Conservation (phyloP, 257 asterid species). For the Solanum tacnaense region DNA sequence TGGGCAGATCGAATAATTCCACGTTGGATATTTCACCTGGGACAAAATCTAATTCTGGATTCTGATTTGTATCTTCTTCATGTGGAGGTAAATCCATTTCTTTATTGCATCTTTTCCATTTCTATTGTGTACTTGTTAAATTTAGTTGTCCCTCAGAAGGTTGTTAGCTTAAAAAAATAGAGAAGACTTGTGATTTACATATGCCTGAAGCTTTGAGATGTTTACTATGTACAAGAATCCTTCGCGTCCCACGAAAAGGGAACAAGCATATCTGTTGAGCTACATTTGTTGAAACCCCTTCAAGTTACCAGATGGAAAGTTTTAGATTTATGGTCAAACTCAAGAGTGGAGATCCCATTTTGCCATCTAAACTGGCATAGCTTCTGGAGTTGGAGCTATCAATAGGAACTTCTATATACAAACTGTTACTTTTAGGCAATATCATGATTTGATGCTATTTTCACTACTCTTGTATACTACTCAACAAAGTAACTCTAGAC, state of each 20-base stretch:
- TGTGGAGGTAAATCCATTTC: slow-evolving; percentile 35
- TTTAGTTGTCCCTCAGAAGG: background rate
- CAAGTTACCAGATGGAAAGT: background rate
- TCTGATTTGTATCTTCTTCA: slow-evolving; percentile 76
- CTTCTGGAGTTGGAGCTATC: background rate
- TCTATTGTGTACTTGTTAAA: background rate
- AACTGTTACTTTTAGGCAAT: background rate
- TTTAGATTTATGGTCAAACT: background rate
- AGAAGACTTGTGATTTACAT: background rate
- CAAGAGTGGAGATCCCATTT: background rate
- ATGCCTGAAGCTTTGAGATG: background rate
- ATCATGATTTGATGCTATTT: background rate
- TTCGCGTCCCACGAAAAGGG: background rate
- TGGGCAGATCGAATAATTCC: slow-evolving; percentile 55
- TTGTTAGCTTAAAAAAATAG: background rate
- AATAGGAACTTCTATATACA: background rate
- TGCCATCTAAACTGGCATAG: background rate
- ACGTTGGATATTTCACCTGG: slow-evolving; percentile 61
- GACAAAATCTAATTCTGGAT: slow-evolving; percentile 61
- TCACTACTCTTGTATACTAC: background rate
- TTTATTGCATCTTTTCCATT: background rate
- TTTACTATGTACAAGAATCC: background rate
- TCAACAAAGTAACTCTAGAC: background rate
- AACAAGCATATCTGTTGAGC: background rate
- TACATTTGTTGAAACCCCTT: background rate